phyloP scores from a whole-genome alignment of 768 basidiomycete species.

The Lactarius trivialis region DNA sequence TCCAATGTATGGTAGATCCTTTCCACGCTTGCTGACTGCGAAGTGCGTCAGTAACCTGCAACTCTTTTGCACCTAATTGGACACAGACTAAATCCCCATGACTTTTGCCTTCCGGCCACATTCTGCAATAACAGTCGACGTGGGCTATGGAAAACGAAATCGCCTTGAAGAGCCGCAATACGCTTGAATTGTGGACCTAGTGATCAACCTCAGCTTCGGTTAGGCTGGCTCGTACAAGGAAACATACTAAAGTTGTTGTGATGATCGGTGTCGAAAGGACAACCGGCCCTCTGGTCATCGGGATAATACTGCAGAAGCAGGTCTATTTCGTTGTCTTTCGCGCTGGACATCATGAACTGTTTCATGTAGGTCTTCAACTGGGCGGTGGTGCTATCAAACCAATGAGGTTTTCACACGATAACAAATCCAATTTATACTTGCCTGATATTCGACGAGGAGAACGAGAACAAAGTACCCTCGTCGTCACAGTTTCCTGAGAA shows the following conservation, averaged over 20 bases:
- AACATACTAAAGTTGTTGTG: conserved; percentile 28
- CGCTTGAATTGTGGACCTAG: conserved; percentile 21
- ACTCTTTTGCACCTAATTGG: not conserved
- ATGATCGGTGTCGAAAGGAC: conserved; percentile 21
- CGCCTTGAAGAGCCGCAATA: conserved; percentile 18
- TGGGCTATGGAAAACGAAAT: conserved; percentile 21
- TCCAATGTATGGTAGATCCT: conserved; percentile 14
- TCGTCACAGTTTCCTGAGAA: conserved; percentile 48
- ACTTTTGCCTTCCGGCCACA: conserved; percentile 8
- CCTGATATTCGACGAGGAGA: conserved; percentile 29
- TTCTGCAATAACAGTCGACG: conserved; percentile 17
- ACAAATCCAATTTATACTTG: conserved; percentile 14
- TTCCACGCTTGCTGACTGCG: conserved; percentile 20
- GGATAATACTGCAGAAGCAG: conserved; percentile 24
- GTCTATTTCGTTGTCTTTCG: conserved; percentile 19
- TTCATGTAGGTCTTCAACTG: conserved; percentile 9
- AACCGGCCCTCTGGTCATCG: conserved; percentile 13
- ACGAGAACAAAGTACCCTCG: conserved; percentile 44
- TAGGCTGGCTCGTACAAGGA: not conserved
- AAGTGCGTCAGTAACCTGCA: not conserved
- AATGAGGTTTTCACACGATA: not conserved
- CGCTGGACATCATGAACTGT: conserved; percentile 26
- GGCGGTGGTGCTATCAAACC: not conserved
- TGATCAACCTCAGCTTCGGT: not conserved
- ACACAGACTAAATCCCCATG: conserved; percentile 19